A percentile compares a stretch with the other conserved stretches of the same genome.
These are phyloP conservation scores for Verticillium tricorpus DNA, from an alignment of 2,329 filamentous ascomycete genomes.

Conservation along the genomic window DNA sequence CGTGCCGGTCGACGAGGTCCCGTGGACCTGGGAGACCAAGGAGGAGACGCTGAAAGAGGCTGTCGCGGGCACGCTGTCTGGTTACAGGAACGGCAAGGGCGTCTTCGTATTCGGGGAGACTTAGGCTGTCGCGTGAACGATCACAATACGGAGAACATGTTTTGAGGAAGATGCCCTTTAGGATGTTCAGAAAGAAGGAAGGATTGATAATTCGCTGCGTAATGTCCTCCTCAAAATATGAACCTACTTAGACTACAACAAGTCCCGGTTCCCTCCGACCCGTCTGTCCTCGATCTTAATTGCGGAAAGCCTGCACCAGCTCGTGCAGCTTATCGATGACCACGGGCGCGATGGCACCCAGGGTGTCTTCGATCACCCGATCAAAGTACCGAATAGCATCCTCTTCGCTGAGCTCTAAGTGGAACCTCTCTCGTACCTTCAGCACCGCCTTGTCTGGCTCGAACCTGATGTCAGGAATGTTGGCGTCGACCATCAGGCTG, in stretches of 20 bases:
- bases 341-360: constrained; percentile 85
- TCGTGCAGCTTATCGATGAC: constrained; percentile 95
- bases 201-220: too few species aligned
- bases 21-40: constrained; percentile 79
- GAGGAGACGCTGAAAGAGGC: constrained; percentile 64
- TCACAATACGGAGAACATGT: neutral
- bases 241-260: neutral
- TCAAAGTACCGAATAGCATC: constrained; percentile 88
- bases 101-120: constrained; percentile 76
- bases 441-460: constrained; percentile 91
- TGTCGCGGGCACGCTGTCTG: constrained; percentile 77
- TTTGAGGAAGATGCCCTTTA: too few species aligned
- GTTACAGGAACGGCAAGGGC: constrained; percentile 83
- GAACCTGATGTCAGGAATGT: constrained; percentile 90
- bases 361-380: constrained; percentile 82
- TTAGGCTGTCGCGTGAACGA: constrained; percentile 20
- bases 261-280: neutral
- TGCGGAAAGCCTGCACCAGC: constrained; percentile 76
- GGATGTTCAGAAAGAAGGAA: too few species aligned
- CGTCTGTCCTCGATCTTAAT: neutral
- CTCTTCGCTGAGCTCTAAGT: constrained; percentile 85
- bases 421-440: constrained; percentile 93
- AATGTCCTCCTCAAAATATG: neutral
- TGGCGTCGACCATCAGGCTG: constrained; percentile 94
- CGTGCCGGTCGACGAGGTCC: constrained; percentile 74